These are phyloP conservation scores for Gentiana dahurica DNA, from an alignment of 257 asterid species.

Conservation along the genomic window DNA sequence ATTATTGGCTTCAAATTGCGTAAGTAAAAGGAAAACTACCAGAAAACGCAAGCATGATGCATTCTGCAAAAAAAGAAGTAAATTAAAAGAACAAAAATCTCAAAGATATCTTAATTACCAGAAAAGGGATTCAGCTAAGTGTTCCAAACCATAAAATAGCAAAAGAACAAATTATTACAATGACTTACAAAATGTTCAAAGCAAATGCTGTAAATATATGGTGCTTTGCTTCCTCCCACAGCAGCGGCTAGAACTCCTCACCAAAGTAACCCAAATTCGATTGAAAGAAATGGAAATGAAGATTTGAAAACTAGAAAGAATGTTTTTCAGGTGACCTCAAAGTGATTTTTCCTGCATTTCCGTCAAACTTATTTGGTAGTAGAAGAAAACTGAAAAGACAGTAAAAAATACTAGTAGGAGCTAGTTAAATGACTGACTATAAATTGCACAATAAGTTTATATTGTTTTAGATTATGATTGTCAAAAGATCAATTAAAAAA, in stretches of 20 bases:
- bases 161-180: too few relatives aligned
- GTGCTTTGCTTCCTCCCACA: slow-evolving; percentile 11
- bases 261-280: slow-evolving; percentile 1
- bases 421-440: too few relatives aligned
- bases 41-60: slow-evolving; percentile 4
- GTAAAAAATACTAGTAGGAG: slow-evolving; percentile 2
- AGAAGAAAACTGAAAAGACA: slow-evolving; percentile 1
- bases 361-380: neutral
- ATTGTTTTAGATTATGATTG: neutral
- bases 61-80: neutral
- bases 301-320: neutral
- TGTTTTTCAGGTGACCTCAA: slow-evolving; percentile 7
- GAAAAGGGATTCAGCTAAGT: slow-evolving; percentile 15
- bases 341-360: slow-evolving; percentile 2
- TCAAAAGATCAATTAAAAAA: neutral
- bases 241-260: neutral
- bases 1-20: neutral
- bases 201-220: slow-evolving; percentile 1
- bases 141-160: too few relatives aligned
- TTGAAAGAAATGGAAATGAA: neutral
- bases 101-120: slow-evolving; percentile 7
- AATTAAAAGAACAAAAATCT: neutral
- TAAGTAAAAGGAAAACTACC: slow-evolving; percentile 1
- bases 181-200: too few relatives aligned
- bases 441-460: too few relatives aligned